Evolutionary conservation across 2,329 filamentous ascomycete genomes (phyloP), one percentile per base, ranked within the genome.

Genomic region (Tolypocladium inflatum): DNA sequence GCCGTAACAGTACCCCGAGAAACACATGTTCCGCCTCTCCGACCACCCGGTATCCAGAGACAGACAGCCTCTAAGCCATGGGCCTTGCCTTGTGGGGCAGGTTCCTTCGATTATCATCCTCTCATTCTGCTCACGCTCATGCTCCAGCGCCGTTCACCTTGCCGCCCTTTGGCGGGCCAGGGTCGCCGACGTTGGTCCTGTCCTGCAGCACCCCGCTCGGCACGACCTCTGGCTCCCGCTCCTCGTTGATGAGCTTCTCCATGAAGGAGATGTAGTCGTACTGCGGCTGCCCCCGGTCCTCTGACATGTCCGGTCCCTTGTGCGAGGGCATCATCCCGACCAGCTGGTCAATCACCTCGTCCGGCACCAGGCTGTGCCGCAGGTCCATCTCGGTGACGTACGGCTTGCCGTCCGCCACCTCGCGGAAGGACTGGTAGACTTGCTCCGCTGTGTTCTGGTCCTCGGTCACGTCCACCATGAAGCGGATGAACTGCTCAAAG

Each of bases 391-490:
- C 94, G 6, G 94, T 99, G 45, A 99, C 94, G 72, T 99, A 99
- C 13, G 93, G 92, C 80, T 99, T 99, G 64, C 94, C 94, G 76
- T 99, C 94, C 21, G 94, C 94, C 52, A 99, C 94, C 74, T 99
- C 94, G 59, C 87, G 86, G 83, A 99, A 99, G 63, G 89, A 95
- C 76, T 99, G 93, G 78, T 94, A 97, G 6, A 99, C 94, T 73
- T 99, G 94, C 74, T 97, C 94, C 15, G 94, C 94, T 4, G 92
- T 97, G 72, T 99, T 97, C 76, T 99, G 94, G 70, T 99, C 94
- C 74, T 99, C 94, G 15, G 94, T 99, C 55, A 97, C 94, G 65
- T 96, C 91, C 54, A 99, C 94, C 94, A 99, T 99, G 80, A 99
- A 99, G 43, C 90, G 87, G 71, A 99, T 99, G 70, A 99, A 99